Evolutionary conservation across 768 basidiomycete species (phyloP).

Genomic region (Tylopilus cervinicoccineus): DNA sequence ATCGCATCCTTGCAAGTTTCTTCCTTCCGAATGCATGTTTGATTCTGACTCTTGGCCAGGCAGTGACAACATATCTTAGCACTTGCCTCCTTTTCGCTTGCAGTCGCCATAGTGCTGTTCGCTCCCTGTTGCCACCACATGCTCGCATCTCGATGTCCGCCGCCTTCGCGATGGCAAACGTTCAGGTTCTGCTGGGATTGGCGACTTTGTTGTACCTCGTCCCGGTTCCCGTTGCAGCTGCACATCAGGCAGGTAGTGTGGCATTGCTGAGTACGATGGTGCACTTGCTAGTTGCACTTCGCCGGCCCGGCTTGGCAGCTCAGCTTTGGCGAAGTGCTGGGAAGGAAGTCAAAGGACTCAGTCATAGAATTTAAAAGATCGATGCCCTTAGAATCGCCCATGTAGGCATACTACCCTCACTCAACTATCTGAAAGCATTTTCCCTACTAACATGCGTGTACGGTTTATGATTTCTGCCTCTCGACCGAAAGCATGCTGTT

Average conservation of each 20-base stretch:
- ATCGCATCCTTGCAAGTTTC: conserved; percentile 77
- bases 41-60: conserved; percentile 41
- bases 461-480: neutral
- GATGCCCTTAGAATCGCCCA: conserved; percentile 10
- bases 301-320: conserved; percentile 66
- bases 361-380: conserved; percentile 1
- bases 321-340: conserved; percentile 49
- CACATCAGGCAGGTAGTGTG: conserved; percentile 95
- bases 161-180: conserved; percentile 76
- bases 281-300: conserved; percentile 67
- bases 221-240: conserved; percentile 86
- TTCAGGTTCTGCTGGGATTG: conserved; percentile 76
- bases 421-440: conserved; percentile 19
- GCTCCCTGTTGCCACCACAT: conserved; percentile 53
- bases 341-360: conserved; percentile 13
- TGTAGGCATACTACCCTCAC: conserved; percentile 20
- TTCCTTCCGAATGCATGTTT: neutral
- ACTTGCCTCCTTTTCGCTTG: conserved; percentile 61
- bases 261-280: conserved; percentile 79
- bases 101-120: conserved; percentile 48
- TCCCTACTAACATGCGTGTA: neutral
- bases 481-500: conserved; percentile 7
- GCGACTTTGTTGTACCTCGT: conserved; percentile 89
- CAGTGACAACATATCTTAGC: conserved; percentile 76
- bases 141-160: conserved; percentile 49